Evolutionary conservation across 192 early-diverging fungal species (phyloP), one percentile per base, ranked within the genome.

Genomic region (Coemansia biformis): DNA sequence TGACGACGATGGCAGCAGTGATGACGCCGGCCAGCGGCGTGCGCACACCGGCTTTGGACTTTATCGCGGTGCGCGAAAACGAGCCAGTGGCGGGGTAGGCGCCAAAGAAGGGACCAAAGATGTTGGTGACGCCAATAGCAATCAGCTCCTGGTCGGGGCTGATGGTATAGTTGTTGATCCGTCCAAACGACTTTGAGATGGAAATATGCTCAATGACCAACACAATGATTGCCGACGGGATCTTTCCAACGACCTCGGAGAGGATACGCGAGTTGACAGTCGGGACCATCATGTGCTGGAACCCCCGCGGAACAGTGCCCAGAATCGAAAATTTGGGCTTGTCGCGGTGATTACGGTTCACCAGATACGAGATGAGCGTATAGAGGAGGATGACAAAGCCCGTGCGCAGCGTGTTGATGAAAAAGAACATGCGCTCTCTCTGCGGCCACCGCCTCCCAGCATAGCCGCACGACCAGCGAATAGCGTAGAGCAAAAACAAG

Each of bases 1-100:
- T 57, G 3, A 97, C 66, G 15, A 97, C 90, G 12, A 92, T 78
- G 7, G 73, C 52, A 23, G 81, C 88, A 14, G 88, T 88, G 70
- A 92, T 77, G 43, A 91, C 60, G 26, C 83, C 85, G 15, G 86
- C 83, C 16, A 89, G 59, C 6, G 91, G 91, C 7, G 89, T 85
- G 33, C 83, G 75, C 23, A 87, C 86, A 14, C 94, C 94, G 10
- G 90, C 89, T 57, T 85, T 81, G 52, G 88, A 79, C 73, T 92
- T 94, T 65, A 98, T 82, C 37, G 92, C 91, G 0, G 88, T 87
- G 35, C 94, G 86, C 11, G 90, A 92, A 77, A 98, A 95, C 8
- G 90, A 92, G 35, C 92, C 94, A 13, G 94, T 94, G 1, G 87
- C 79, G 16, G 92, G 86, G 73, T 87, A 93, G 9, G 81, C 87